Evolutionary conservation across 108 stramenopile species (phyloP).

Genomic region (Cyclotella kingstonii): DNA sequence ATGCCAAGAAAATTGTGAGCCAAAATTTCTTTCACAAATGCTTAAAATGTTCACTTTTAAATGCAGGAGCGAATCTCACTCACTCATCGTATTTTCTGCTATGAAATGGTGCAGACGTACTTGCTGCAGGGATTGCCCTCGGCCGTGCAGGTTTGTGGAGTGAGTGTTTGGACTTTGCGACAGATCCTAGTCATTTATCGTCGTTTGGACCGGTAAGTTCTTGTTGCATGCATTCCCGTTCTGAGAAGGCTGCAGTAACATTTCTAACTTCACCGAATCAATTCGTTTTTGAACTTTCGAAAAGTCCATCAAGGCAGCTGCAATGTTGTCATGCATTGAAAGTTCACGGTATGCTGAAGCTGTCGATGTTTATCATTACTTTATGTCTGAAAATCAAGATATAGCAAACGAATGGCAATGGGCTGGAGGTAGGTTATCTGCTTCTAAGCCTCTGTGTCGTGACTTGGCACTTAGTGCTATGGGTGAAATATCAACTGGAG

Average conservation of each 20-base stretch:
- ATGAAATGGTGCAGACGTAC: slow-evolving; percentile 48
- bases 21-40: background rate
- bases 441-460: slow-evolving; percentile 54
- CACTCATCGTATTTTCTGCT: background rate
- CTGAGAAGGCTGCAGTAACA: no score
- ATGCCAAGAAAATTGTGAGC: slow-evolving; percentile 60
- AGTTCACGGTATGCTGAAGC: slow-evolving; percentile 47
- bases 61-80: no score
- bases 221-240: no score
- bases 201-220: slow-evolving; percentile 26
- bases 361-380: slow-evolving; percentile 40
- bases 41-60: slow-evolving; percentile 1
- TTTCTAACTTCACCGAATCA: no score
- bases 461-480: slow-evolving; percentile 67
- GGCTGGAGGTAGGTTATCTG: slow-evolving; percentile 60
- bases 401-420: slow-evolving; percentile 63
- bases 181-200: slow-evolving; percentile 31
- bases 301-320: slow-evolving; percentile 56
- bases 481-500: slow-evolving; percentile 29
- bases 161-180: slow-evolving; percentile 55
- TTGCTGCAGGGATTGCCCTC: slow-evolving; percentile 83
- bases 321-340: slow-evolving; percentile 66
- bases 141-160: slow-evolving; percentile 72
- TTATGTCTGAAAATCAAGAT: slow-evolving; percentile 29
- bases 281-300: no score